Evolutionary conservation across 495 filamentous ascomycete species (phyloP), one percentile per base, ranked within the genome.

Genomic region (Rhizodiscina lignyota): DNA sequence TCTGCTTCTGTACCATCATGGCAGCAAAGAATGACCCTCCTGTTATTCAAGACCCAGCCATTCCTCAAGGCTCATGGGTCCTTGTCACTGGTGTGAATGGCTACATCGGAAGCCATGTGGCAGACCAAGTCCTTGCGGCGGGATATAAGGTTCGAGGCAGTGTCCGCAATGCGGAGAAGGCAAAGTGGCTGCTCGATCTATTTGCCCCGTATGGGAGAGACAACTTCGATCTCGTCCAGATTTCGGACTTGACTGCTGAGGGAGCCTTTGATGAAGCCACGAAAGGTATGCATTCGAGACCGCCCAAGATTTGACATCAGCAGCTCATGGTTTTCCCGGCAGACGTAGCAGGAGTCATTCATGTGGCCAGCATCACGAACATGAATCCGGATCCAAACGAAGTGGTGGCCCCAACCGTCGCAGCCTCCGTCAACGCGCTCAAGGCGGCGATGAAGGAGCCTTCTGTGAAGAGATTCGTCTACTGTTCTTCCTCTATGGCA

Each of bases 401-500:
- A 6, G 61, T 66, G 2, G 62, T 73, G 32, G 54, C 64, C 0
- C 37, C 28, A 4, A 53, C 53, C 12, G 42, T 70, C n/a, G 37
- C 42, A 4, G 62, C 56, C 4, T 48, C 57, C 2, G 30, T 52
- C 0, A 58, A 56, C 34, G 37, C 61, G 5, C 48, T 74, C 2
- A 47, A 54, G 16, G 50, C 61, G 6, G 71, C 73, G 1, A 44
- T 55, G 0, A 52, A 52, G 21, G 47, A 62, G 16, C 48, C 56
- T 0, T 47, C 49, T 3, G 52, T 76, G 12, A 64, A 64, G 40
- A 48, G 62, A 1, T 53, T 74, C 26, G 70, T 75, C 2, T 54
- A 58, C 36, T 67, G 62, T 1, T 69, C 63, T n/a, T 72, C 65
- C 0, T 63, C 59, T 1, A 44, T 44, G 0, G 61, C 71, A 0